Evolutionary conservation across 2,329 filamentous ascomycete genomes (phyloP), one percentile per base, ranked within the genome.

Genomic region (Chaetomium globosum): DNA sequence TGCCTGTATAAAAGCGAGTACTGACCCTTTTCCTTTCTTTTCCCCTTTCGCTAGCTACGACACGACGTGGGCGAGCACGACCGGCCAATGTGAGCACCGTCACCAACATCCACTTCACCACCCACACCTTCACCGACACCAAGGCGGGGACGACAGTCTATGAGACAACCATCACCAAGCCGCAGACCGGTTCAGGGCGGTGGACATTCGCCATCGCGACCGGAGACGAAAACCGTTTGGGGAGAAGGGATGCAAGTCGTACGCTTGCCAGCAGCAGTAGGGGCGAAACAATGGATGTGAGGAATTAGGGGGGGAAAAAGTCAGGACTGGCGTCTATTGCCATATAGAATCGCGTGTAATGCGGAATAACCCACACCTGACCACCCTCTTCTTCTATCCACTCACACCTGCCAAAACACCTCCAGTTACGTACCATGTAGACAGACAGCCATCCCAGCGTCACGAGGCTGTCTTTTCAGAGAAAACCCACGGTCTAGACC

Each of bases 51-150:
- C 26, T 21, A 33, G 19, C 52, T 64, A 64, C 28, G 56, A 48
- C 56, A 59, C 56, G 26, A 59, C 56, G 28, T 59, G 56, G 56
- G 19, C 9, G 33, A 64, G 56, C 49, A 28, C 19, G 13, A 33
- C 16, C 4, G 55, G 56, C 33, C 62, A 64, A 64, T 23, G 62
- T 59, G 36, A 26, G n/a, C 21, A 64, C 62, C 9, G 55, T 16
- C 7, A 59, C 62, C 13, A 21, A 54, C 9, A 21, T 55, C 26
- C 26, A 28, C 59, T 54, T 55, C 30, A 51, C 21, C 48, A 56
- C 54, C 19, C 7, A 7, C 28, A 59, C 59, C 36, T 21, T 23
- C 28, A 65, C 64, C 46, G 28, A 39, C 59, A 65, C 64, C 23
- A 30, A 10, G n/a, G n/a, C 64, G 1, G 62, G 62, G 28, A 33